phyloP scores from a whole-genome alignment of 2,329 filamentous ascomycete species.

The Diaporthe velutina region DNA sequence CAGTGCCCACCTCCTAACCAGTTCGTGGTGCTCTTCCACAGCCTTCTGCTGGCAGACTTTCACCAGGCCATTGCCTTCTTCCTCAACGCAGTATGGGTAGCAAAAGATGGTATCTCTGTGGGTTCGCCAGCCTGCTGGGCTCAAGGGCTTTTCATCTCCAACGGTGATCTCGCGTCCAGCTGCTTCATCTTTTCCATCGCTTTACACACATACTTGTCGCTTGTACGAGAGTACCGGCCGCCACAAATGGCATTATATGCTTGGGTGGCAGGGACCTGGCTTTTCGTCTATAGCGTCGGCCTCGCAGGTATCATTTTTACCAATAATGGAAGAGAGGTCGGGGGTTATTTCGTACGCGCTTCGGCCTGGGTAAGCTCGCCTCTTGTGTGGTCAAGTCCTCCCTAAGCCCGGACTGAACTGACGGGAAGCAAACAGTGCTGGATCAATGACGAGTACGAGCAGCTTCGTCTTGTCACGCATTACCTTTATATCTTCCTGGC shows the following conservation, averaged over 20 bases:
- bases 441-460: slow-evolving; percentile 66
- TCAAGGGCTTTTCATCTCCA: slow-evolving; percentile 71
- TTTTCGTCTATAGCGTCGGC: slow-evolving; percentile 61
- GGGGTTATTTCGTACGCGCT: slow-evolving; percentile 64
- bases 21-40: slow-evolving; percentile 71
- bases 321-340: slow-evolving; percentile 43
- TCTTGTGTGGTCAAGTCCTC: background rate
- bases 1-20: slow-evolving; percentile 58
- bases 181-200: slow-evolving; percentile 71
- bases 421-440: slow-evolving; percentile 62
- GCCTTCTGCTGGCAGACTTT: slow-evolving; percentile 70
- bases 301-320: slow-evolving; percentile 52
- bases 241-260: slow-evolving; percentile 58
- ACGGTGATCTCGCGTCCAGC: slow-evolving; percentile 68
- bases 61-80: slow-evolving; percentile 69
- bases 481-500: slow-evolving; percentile 72
- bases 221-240: slow-evolving; percentile 63
- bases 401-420: background rate
- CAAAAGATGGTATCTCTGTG: slow-evolving; percentile 61
- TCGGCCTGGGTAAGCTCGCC: slow-evolving; percentile 61
- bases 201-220: slow-evolving; percentile 67
- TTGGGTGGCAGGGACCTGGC: slow-evolving; percentile 60
- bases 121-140: slow-evolving; percentile 61
- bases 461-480: slow-evolving; percentile 69
- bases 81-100: slow-evolving; percentile 66